These are phyloP conservation scores for Epichloe festucae DNA, from an alignment of 2,329 filamentous ascomycete species.

Conservation along the genomic window DNA sequence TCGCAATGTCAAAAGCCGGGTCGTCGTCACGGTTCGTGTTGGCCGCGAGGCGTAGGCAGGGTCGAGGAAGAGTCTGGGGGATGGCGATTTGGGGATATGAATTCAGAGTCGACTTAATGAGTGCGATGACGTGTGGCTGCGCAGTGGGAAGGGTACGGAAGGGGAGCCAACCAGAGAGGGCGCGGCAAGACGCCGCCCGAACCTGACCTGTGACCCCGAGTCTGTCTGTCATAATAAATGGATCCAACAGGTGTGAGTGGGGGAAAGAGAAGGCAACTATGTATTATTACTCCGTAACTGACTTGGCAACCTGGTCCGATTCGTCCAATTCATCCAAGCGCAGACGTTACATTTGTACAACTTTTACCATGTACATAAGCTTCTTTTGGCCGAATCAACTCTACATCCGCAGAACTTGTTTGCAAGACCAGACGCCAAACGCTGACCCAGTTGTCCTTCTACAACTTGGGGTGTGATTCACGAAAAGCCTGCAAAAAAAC, in stretches of 20 bases:
- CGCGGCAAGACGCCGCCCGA: not conserved
- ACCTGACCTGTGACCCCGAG: constrained; percentile 1
- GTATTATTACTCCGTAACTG: no score
- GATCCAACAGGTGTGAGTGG: not conserved
- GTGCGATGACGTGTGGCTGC: constrained; percentile 2
- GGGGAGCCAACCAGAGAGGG: not conserved
- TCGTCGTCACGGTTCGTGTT: constrained; percentile 1
- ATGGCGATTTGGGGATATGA: not conserved
- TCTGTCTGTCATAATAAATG: no score
- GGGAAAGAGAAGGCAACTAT: no score
- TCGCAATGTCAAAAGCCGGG: not conserved
- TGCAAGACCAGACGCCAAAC: no score
- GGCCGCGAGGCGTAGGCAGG: not conserved
- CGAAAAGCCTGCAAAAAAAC: no score
- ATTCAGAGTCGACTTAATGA: not conserved
- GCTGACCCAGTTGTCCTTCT: no score
- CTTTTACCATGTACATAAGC: no score
- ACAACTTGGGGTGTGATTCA: no score
- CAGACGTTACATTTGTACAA: no score
- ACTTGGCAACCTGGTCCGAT: no score
- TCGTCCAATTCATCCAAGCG: no score
- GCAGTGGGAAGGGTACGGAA: not conserved
- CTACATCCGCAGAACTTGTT: not conserved
- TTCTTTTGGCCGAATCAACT: not conserved
- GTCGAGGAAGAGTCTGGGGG: not conserved